Evolutionary conservation across 2,329 filamentous ascomycete species (phyloP).

Genomic region (Phialophora chinensis): DNA sequence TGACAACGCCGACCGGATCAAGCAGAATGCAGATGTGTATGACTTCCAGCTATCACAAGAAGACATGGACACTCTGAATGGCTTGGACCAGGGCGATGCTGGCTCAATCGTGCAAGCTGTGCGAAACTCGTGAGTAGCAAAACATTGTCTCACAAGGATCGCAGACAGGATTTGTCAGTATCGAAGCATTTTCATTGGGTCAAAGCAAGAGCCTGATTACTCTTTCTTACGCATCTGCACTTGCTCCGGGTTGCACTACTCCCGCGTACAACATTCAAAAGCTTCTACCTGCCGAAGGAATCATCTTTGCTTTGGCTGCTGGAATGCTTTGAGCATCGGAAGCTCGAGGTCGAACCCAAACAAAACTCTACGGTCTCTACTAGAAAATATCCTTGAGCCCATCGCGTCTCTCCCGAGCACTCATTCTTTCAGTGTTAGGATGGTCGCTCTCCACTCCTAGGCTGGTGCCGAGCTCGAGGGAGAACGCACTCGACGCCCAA

Average conservation of each 20-base stretch:
- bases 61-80: conserved; percentile 63
- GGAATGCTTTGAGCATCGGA: not conserved
- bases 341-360: not conserved
- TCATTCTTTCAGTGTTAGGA: not conserved
- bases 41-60: conserved; percentile 62
- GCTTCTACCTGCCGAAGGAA: not conserved
- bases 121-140: conserved; percentile 46
- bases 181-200: not conserved
- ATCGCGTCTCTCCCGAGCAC: not conserved
- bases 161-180: not conserved
- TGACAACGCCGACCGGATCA: conserved; percentile 69
- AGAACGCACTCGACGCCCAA: not conserved
- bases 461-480: not conserved
- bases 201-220: conserved; percentile 6
- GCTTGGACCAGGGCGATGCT: conserved; percentile 55
- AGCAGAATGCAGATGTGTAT: conserved; percentile 68
- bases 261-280: not conserved
- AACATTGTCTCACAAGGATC: not conserved
- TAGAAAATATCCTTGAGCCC: not conserved
- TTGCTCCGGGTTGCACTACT: not conserved
- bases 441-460: not conserved
- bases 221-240: conserved; percentile 11
- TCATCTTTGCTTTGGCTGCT: not conserved
- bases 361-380: not conserved
- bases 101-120: conserved; percentile 58